A percentile compares a stretch with the other conserved stretches of the same genome.
These are phyloP conservation scores for Lasiosphaeria hispida DNA, from an alignment of 495 filamentous ascomycete genomes.

Conservation along the genomic window DNA sequence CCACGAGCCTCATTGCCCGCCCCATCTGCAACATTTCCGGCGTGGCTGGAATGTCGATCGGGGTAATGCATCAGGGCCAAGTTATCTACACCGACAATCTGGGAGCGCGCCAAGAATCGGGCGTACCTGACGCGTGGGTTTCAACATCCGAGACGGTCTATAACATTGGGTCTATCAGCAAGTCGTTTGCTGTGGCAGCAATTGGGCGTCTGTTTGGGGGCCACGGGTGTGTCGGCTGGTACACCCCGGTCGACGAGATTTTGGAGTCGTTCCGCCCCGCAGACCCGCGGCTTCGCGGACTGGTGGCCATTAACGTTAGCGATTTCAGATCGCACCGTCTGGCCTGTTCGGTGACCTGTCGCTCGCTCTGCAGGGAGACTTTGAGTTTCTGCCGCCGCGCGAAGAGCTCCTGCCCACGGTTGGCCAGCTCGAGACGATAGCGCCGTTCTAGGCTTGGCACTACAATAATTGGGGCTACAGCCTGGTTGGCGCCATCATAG, in stretches of 20 bases:
- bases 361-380: conserved; percentile 4
- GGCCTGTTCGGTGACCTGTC: conserved; percentile 11
- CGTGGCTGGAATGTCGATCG: not conserved
- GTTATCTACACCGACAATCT: not conserved
- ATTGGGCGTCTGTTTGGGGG: not conserved
- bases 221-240: not conserved
- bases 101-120: not conserved
- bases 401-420: too few species aligned
- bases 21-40: conserved; percentile 1
- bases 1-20: too few species aligned
- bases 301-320: not conserved
- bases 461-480: too few species aligned
- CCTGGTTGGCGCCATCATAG: too few species aligned
- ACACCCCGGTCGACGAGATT: not conserved
- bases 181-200: not conserved
- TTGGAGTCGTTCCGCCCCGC: not conserved
- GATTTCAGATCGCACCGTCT: conserved; percentile 8
- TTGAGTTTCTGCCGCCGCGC: too few species aligned
- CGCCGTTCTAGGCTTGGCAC: too few species aligned
- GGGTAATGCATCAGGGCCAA: not conserved
- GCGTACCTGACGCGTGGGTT: not conserved
- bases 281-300: not conserved
- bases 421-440: too few species aligned
- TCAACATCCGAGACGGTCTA: conserved; percentile 1
- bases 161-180: conserved; percentile 12